phyloP scores from a whole-genome alignment of 139 green algal genomes.

The Asterochloris erici region DNA sequence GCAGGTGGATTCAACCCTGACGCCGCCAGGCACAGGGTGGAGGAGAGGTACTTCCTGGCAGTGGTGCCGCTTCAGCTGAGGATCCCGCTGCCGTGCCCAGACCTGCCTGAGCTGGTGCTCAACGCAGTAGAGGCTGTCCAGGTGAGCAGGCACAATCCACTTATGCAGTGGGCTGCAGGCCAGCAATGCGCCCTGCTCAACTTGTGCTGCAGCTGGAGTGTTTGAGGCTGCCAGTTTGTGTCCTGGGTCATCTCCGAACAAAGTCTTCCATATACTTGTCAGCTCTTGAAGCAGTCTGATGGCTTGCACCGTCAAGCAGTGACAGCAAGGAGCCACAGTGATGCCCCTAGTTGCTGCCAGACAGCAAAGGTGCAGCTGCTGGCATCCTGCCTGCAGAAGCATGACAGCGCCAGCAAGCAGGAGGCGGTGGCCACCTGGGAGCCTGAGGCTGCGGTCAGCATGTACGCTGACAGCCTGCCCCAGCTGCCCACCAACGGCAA shows the following conservation, averaged over 20 bases:
- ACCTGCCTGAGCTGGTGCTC: slow-evolving; percentile 78
- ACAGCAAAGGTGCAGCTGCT: too few relatives aligned
- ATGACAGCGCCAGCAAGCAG: slow-evolving; percentile 65
- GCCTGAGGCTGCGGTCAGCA: slow-evolving; percentile 77
- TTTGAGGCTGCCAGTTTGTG: too few relatives aligned
- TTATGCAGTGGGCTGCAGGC: too few relatives aligned
- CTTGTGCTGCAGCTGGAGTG: too few relatives aligned
- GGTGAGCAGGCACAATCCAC: slow-evolving; percentile 20
- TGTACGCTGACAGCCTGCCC: slow-evolving; percentile 75
- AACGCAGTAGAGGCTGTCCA: slow-evolving; percentile 53
- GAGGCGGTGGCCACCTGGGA: slow-evolving; percentile 69
- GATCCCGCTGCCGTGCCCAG: slow-evolving; percentile 66
- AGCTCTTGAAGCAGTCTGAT: too few relatives aligned
- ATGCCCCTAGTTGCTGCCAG: too few relatives aligned
- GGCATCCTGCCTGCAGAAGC: slow-evolving; percentile 48
- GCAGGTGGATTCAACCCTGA: slow-evolving; percentile 53
- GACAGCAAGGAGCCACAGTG: too few relatives aligned
- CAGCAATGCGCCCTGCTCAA: too few relatives aligned
- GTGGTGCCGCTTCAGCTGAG: slow-evolving; percentile 33
- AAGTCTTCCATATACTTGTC: too few relatives aligned
- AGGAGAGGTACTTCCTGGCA: slow-evolving; percentile 39
- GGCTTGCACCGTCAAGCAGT: too few relatives aligned
- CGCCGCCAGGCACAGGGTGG: slow-evolving; percentile 31
- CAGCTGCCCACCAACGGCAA: slow-evolving; percentile 63
- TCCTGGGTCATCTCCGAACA: too few relatives aligned